A percentile compares a stretch with the other conserved stretches of the same genome.
These are phyloP conservation scores for Apiospora phragmitis DNA, from an alignment of 2,329 filamentous ascomycete species.

Conservation along the genomic window DNA sequence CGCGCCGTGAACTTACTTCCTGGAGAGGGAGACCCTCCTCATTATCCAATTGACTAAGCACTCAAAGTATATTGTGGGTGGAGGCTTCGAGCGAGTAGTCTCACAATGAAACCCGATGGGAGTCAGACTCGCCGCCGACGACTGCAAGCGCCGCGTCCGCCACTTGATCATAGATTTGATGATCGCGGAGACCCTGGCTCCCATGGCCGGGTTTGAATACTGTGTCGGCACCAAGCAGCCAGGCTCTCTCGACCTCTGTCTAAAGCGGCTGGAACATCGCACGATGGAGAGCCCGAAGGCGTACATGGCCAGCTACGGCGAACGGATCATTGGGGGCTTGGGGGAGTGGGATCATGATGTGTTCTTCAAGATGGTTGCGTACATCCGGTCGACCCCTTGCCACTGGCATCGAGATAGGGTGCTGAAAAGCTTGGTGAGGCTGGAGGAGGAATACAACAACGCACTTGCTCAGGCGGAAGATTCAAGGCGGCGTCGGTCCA, in stretches of 20 bases:
- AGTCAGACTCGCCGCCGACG: neutral
- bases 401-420: neutral
- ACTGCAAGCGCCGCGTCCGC: neutral
- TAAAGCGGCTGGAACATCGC: neutral
- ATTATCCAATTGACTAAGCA: neutral
- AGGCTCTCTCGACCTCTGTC: neutral
- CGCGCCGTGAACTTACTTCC: neutral
- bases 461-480: neutral
- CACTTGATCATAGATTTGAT: neutral
- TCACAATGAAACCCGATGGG: neutral
- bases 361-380: neutral
- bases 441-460: neutral
- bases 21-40: neutral
- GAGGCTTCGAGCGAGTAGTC: neutral
- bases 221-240: neutral
- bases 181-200: neutral
- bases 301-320: neutral
- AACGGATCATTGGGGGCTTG: neutral
- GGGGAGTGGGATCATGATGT: neutral
- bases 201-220: neutral
- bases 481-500: neutral
- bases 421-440: neutral
- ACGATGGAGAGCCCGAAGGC: neutral
- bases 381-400: neutral
- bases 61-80: neutral